Evolutionary conservation across 441 rosid species (phyloP).

Genomic region (California macrophylla): DNA sequence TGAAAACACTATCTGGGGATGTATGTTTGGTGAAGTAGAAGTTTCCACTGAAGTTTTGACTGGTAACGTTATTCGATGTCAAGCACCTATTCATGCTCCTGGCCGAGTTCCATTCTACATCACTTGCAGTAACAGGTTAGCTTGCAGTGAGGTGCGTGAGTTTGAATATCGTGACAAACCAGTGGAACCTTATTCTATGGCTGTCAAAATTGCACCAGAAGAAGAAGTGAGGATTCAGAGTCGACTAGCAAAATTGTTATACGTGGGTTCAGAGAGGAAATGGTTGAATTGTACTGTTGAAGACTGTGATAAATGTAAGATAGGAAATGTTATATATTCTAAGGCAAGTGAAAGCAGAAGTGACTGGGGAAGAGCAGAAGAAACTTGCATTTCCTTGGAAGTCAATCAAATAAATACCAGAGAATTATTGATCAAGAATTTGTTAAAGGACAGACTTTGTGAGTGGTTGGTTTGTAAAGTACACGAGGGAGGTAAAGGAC

Average conservation of each 20-base stretch:
- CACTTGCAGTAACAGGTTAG: slow-evolving; percentile 54
- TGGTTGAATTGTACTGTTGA: slow-evolving; percentile 28
- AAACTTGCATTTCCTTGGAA: slow-evolving; percentile 12
- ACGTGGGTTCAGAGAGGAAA: slow-evolving; percentile 21
- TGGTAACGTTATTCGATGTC: slow-evolving; percentile 40
- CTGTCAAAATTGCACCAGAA: slow-evolving; percentile 14
- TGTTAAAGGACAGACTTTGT: slow-evolving; percentile 39
- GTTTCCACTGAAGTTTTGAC: slow-evolving; percentile 55
- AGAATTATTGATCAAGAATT: slow-evolving; percentile 31
- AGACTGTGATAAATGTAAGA: slow-evolving; percentile 35
- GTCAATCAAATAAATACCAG: slow-evolving; percentile 13
- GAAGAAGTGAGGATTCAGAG: slow-evolving; percentile 32
- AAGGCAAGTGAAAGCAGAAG: slow-evolving; percentile 14
- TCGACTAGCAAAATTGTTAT: slow-evolving; percentile 35
- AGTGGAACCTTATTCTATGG: slow-evolving; percentile 10
- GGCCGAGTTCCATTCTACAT: slow-evolving; percentile 58
- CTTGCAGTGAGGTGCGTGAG: slow-evolving; percentile 71
- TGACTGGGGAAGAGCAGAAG: slow-evolving; percentile 14
- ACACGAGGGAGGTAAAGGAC: slow-evolving; percentile 45
- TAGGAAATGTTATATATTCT: slow-evolving; percentile 27
- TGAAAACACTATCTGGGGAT: slow-evolving; percentile 37
- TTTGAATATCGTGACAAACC: slow-evolving; percentile 51
- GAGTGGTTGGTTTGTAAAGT: slow-evolving; percentile 44
- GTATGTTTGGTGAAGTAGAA: slow-evolving; percentile 73
- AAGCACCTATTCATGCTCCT: slow-evolving; percentile 42